phyloP scores from a whole-genome alignment of 192 early-diverging fungal genomes.

The Chytriomyces confervae region DNA sequence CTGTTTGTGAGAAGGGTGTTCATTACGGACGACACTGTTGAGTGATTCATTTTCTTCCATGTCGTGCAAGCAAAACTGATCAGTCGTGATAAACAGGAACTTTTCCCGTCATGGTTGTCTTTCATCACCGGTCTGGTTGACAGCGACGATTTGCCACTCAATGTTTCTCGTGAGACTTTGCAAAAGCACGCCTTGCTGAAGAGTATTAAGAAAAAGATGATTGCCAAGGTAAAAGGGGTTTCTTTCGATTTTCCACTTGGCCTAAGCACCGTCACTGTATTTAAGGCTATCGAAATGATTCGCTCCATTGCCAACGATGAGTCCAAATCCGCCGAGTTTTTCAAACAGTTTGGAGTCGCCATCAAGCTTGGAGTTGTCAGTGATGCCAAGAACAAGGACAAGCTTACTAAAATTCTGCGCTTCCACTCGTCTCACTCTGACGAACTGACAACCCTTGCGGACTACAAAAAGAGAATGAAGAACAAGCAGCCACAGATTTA shows the following conservation, averaged over 20 bases:
- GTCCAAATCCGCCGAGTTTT: constrained; percentile 65
- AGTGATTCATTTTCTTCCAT: constrained; percentile 12
- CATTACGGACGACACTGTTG: constrained; percentile 84
- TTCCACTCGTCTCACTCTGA: constrained; percentile 69
- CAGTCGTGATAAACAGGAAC: constrained; percentile 56
- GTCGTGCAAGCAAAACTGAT: neutral
- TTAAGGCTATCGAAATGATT: constrained; percentile 79
- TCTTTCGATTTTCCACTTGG: neutral
- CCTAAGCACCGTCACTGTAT: neutral
- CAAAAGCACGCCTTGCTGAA: constrained; percentile 85
- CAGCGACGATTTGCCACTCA: constrained; percentile 96
- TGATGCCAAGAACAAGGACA: constrained; percentile 72
- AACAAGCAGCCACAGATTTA: constrained; percentile 89
- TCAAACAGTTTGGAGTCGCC: constrained; percentile 72
- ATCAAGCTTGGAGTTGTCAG: constrained; percentile 93
- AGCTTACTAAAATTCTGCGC: constrained; percentile 81
- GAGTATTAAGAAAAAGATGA: constrained; percentile 84
- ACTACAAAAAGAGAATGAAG: constrained; percentile 90
- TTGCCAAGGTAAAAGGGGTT: constrained; percentile 66
- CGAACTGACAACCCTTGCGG: constrained; percentile 62
- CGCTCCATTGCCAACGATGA: constrained; percentile 60
- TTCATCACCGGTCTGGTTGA: constrained; percentile 96
- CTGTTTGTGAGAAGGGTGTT: constrained; percentile 96
- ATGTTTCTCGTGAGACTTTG: constrained; percentile 96
- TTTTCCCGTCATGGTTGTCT: constrained; percentile 89